phyloP scores from a whole-genome alignment of 148 eudicot genomes.

The Rhododendron molle region DNA sequence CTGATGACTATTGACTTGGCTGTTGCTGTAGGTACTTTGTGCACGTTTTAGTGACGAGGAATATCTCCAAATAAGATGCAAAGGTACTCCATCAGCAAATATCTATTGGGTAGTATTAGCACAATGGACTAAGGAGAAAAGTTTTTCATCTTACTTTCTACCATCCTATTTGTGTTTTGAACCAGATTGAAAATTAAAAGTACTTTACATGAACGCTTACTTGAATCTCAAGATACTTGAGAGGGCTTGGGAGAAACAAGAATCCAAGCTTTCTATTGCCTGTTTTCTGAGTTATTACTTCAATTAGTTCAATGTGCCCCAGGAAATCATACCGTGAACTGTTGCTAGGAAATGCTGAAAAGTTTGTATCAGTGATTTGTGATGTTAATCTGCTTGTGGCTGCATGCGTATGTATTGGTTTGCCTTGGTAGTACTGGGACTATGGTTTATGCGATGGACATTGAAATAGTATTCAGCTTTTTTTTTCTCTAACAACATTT shows the following conservation, averaged over 20 bases:
- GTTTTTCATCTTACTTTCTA: neutral
- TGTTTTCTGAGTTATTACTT: neutral
- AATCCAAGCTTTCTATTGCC: neutral
- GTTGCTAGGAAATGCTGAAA: neutral
- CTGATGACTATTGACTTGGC: neutral
- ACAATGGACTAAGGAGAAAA: neutral
- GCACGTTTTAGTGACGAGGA: slow-evolving; percentile 86
- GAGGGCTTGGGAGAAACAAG: neutral
- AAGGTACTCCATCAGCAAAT: slow-evolving; percentile 44
- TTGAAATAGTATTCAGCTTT: neutral
- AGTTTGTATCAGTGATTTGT: neutral
- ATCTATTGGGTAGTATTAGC: neutral
- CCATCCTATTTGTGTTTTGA: neutral
- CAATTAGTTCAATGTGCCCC: neutral
- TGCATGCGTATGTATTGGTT: neutral
- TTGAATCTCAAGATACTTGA: neutral
- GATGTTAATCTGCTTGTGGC: neutral
- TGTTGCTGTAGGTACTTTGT: slow-evolving; percentile 60
- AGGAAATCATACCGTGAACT: neutral
- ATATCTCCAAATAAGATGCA: slow-evolving; percentile 64
- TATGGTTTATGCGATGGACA: neutral
- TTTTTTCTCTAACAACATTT: neutral
- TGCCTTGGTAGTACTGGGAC: neutral
- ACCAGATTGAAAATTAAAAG: neutral
- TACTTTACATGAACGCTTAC: neutral